Evolutionary conservation across 345 rosid genomes (phyloP).

Genomic region (Euphorbia pulcherrima): DNA sequence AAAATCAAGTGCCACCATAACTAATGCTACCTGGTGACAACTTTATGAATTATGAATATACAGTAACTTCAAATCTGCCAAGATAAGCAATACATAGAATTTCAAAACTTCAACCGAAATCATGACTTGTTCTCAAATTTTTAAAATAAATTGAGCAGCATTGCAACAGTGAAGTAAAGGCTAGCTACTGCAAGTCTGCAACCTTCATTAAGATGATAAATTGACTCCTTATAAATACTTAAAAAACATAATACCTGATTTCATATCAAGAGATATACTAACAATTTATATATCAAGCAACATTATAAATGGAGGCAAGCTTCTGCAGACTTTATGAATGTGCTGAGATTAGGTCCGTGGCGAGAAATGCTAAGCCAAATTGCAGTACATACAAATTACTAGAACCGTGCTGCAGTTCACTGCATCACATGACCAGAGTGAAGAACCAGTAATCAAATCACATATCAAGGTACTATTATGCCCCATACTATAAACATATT

Average conservation of each 20-base stretch:
- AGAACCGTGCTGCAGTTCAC: background rate
- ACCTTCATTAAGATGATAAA: background rate
- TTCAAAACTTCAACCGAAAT: background rate
- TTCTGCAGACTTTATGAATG: background rate
- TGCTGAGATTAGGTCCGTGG: background rate
- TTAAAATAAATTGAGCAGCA: background rate
- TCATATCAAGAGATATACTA: too few relatives aligned
- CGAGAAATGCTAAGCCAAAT: background rate
- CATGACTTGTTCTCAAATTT: background rate
- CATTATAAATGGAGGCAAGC: background rate
- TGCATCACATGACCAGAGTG: background rate
- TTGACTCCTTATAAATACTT: too few relatives aligned
- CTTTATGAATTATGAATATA: background rate
- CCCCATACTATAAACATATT: too few relatives aligned
- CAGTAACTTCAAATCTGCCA: background rate
- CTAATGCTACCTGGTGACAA: background rate
- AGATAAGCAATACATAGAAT: background rate
- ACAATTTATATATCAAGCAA: background rate
- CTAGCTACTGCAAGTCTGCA: background rate
- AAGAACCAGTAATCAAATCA: constrained; percentile 1
- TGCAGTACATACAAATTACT: background rate
- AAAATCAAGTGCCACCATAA: background rate
- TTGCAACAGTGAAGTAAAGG: background rate
- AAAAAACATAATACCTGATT: background rate
- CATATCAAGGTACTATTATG: background rate